These are phyloP conservation scores for Salix brachista DNA, from an alignment of 345 rosid genomes.

Conservation along the genomic window DNA sequence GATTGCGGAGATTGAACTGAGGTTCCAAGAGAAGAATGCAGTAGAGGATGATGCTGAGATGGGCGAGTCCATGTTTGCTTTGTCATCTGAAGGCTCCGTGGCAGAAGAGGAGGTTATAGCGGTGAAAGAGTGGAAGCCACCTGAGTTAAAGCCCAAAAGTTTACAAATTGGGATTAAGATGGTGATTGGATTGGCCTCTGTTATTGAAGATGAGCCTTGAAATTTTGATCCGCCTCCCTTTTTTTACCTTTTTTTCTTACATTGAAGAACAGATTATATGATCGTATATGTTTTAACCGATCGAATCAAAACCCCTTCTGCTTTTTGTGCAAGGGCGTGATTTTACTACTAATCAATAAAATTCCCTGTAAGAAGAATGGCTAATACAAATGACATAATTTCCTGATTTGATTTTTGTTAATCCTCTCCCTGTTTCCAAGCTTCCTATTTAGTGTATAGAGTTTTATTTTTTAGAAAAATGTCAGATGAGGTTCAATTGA, in stretches of 20 bases:
- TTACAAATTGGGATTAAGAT: constrained; percentile 36
- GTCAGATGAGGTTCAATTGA: neutral
- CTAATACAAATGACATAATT: neutral
- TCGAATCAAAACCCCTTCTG: constrained; percentile 36
- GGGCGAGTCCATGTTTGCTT: constrained; percentile 7
- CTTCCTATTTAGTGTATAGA: neutral
- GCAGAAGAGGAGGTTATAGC: constrained; percentile 24
- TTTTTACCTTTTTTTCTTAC: neutral
- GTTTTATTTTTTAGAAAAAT: neutral
- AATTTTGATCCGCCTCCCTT: constrained; percentile 10
- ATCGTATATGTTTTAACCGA: constrained; percentile 8
- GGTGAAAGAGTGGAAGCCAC: constrained; percentile 38
- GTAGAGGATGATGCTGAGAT: constrained; percentile 1
- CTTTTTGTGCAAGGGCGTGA: constrained; percentile 48
- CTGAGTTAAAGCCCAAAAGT: constrained; percentile 44
- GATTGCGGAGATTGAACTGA: neutral
- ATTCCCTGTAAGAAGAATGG: constrained; percentile 6
- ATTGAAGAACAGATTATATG: constrained; percentile 3
- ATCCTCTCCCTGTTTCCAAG: neutral
- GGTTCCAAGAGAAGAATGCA: neutral
- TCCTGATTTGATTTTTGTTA: neutral
- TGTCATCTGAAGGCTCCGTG: constrained; percentile 11
- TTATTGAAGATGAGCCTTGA: constrained; percentile 32
- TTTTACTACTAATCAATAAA: constrained; percentile 32
- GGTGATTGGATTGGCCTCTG: constrained; percentile 56